A percentile compares a stretch with the other conserved stretches of the same genome.
Evolutionary conservation across 352 stramenopile species (phyloP).

Genomic region (Phytophthora gonapodyides): DNA sequence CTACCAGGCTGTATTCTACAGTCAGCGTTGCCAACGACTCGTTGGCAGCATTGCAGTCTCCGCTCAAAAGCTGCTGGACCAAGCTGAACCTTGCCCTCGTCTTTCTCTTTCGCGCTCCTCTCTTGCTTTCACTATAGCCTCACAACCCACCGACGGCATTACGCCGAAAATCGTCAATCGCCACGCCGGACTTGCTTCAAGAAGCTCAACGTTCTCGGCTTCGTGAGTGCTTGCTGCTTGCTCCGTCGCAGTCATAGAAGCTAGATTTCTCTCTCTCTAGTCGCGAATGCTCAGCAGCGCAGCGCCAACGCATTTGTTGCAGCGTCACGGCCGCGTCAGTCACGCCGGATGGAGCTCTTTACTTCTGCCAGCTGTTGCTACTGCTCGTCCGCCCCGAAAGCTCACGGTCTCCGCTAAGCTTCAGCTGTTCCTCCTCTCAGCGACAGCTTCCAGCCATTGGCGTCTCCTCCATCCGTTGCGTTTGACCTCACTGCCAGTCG

Average conservation of each 20-base stretch:
- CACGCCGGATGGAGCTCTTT: neutral
- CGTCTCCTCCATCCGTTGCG: neutral
- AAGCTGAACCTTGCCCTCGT: too few species aligned
- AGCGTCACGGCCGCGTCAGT: slow-evolving; percentile 3
- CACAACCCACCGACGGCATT: neutral
- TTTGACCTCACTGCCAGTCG: too few species aligned
- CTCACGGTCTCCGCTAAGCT: slow-evolving; percentile 16
- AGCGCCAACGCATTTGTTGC: slow-evolving; percentile 4
- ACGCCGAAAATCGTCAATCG: slow-evolving; percentile 3
- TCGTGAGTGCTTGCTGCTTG: neutral
- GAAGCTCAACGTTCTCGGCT: neutral
- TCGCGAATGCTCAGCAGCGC: neutral
- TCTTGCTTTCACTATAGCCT: neutral
- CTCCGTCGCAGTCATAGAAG: neutral
- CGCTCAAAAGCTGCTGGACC: too few species aligned
- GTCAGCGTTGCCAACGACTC: too few species aligned
- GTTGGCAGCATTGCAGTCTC: too few species aligned
- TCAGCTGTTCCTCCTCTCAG: neutral
- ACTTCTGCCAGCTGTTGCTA: slow-evolving; percentile 18
- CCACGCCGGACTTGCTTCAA: slow-evolving; percentile 5
- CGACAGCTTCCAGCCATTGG: neutral
- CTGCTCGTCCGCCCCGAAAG: slow-evolving; percentile 21
- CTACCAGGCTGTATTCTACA: too few species aligned
- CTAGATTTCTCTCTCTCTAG: too few species aligned
- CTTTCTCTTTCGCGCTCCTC: neutral